Evolutionary conservation across 768 basidiomycete genomes (phyloP).

Genomic region (Ramaria rubella): DNA sequence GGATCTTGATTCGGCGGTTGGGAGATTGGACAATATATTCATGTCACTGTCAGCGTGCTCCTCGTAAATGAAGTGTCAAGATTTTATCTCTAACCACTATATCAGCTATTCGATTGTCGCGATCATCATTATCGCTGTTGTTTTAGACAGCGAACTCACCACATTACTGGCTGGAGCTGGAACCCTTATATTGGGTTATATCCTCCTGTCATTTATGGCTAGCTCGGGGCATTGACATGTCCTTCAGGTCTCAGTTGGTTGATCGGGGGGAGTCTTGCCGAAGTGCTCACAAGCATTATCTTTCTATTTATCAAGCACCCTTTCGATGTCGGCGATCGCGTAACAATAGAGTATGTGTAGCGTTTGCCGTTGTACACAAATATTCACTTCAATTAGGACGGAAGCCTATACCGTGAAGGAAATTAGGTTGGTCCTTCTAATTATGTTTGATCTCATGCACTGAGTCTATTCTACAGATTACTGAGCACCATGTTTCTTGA

Average conservation of each 20-base stretch:
- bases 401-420: slow-evolving; percentile 75
- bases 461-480: slow-evolving; percentile 32
- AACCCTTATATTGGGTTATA: slow-evolving; percentile 43
- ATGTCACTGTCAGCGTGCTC: slow-evolving; percentile 57
- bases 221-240: slow-evolving; percentile 10
- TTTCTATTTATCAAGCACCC: slow-evolving; percentile 88
- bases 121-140: slow-evolving; percentile 76
- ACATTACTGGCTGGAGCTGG: slow-evolving; percentile 75
- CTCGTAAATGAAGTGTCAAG: background rate
- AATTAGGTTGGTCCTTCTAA: slow-evolving; percentile 36
- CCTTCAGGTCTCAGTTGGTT: slow-evolving; percentile 73
- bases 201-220: background rate
- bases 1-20: slow-evolving; percentile 85
- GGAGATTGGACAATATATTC: slow-evolving; percentile 78
- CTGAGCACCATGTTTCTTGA: slow-evolving; percentile 72
- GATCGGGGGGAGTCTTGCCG: slow-evolving; percentile 73
- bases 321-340: slow-evolving; percentile 75
- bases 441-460: background rate
- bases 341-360: slow-evolving; percentile 37
- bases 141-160: slow-evolving; percentile 62
- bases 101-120: slow-evolving; percentile 49
- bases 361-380: slow-evolving; percentile 21
- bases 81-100: background rate
- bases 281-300: slow-evolving; percentile 79
- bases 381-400: slow-evolving; percentile 21